Percentiles rank a stretch among this genome's conserved stretches.
phyloP scores from a whole-genome alignment of 352 stramenopile genomes.

The Halophytophthora polymorphica region DNA sequence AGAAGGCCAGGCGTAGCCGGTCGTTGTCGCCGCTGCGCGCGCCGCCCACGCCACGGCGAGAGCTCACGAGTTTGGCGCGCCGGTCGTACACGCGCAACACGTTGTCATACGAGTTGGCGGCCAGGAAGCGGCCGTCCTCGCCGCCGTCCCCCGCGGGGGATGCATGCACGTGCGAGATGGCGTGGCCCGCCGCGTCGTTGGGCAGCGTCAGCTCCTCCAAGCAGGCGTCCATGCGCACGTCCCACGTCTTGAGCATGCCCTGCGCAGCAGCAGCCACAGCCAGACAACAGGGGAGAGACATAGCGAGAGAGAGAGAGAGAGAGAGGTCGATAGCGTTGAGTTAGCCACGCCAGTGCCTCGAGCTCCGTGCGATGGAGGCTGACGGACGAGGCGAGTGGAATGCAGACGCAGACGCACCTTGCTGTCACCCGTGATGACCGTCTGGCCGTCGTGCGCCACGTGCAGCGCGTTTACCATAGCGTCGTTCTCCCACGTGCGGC shows the following conservation, averaged over 20 bases:
- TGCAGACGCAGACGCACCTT: slow-evolving; percentile 37
- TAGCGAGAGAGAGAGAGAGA: too few relatives aligned
- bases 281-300: too few relatives aligned
- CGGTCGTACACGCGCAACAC: slow-evolving; percentile 86
- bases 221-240: slow-evolving; percentile 77
- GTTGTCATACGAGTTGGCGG: slow-evolving; percentile 89
- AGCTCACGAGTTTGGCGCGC: slow-evolving; percentile 80
- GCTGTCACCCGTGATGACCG: slow-evolving; percentile 78
- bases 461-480: slow-evolving; percentile 87
- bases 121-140: slow-evolving; percentile 81
- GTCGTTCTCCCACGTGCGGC: slow-evolving; percentile 75
- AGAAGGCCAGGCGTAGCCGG: slow-evolving; percentile 76
- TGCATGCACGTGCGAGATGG: slow-evolving; percentile 82
- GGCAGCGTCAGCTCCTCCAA: slow-evolving; percentile 76
- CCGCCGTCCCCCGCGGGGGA: slow-evolving; percentile 64
- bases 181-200: slow-evolving; percentile 73
- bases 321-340: too few relatives aligned
- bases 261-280: slow-evolving; percentile 10
- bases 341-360: too few relatives aligned
- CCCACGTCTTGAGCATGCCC: slow-evolving; percentile 86
- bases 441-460: slow-evolving; percentile 70
- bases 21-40: slow-evolving; percentile 56
- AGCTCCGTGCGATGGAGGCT: too few relatives aligned
- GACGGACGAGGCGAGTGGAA: too few relatives aligned
- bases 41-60: slow-evolving; percentile 14